Percentiles rank a stretch among this genome's conserved stretches.
Conservation (phyloP, 2,329 filamentous ascomycete species). For the Orbilia blumenaviensis region DNA sequence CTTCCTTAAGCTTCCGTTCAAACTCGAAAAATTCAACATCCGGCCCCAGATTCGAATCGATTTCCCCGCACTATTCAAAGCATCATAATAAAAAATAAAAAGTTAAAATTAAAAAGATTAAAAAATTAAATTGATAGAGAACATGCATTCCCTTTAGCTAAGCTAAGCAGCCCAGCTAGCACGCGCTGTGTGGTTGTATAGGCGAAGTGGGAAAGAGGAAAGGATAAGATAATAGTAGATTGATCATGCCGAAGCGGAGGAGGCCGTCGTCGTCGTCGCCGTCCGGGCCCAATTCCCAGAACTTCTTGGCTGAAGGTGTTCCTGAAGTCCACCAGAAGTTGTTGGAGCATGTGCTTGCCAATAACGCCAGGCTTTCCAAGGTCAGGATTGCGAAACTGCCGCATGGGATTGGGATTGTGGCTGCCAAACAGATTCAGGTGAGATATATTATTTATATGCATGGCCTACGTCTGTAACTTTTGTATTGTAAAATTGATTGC, state of each 20-base stretch:
- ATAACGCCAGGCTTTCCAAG: slow-evolving; percentile 33
- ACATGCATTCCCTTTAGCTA: background rate
- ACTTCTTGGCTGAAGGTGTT: slow-evolving; percentile 23
- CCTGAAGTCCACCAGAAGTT: slow-evolving; percentile 13
- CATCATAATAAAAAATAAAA: background rate
- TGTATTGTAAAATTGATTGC: no score
- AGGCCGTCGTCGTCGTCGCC: slow-evolving; percentile 10
- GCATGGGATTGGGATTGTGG: slow-evolving; percentile 41
- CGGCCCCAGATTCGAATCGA: no score
- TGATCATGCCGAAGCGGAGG: slow-evolving; percentile 42
- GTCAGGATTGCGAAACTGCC: slow-evolving; percentile 37
- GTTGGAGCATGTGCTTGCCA: slow-evolving; percentile 41
- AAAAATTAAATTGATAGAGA: background rate
- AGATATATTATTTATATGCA: no score
- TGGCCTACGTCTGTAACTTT: no score
- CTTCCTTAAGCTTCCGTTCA: no score
- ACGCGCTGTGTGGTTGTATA: background rate
- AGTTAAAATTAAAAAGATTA: background rate
- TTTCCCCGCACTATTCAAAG: background rate
- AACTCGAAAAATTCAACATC: background rate
- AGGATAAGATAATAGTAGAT: no score
- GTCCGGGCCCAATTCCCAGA: background rate
- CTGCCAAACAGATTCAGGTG: slow-evolving; percentile 24
- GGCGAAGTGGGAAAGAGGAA: background rate
- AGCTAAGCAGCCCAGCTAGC: no score